Conservation (phyloP, 805 yeast species). For the Pichia occidentalis region DNA sequence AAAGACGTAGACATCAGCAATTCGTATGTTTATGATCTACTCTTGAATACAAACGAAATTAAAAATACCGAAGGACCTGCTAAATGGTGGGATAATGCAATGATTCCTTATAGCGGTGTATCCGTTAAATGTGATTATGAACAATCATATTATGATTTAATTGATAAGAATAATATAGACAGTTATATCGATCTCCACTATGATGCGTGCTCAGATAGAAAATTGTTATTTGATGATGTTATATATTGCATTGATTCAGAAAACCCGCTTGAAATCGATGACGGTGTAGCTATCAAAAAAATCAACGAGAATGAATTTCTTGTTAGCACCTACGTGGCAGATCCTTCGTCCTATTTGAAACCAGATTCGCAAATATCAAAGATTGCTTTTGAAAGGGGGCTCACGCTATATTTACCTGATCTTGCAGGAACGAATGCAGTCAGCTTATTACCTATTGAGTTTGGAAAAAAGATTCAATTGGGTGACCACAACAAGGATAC, state of each 20-base stretch:
- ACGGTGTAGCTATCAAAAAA: slow-evolving; percentile 64
- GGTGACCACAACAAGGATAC: slow-evolving; percentile 40
- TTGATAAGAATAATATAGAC: slow-evolving; percentile 18
- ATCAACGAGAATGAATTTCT: slow-evolving; percentile 29
- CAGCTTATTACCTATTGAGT: slow-evolving; percentile 59
- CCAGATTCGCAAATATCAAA: slow-evolving; percentile 35
- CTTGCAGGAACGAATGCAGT: slow-evolving; percentile 37
- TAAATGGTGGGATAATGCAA: slow-evolving; percentile 41
- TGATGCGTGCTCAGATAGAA: slow-evolving; percentile 17
- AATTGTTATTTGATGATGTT: slow-evolving; percentile 38
- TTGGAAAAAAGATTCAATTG: slow-evolving; percentile 38
- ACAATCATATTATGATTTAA: slow-evolving; percentile 34
- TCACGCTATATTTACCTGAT: slow-evolving; percentile 66
- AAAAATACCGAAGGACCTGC: slow-evolving; percentile 40
- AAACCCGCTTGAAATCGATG: slow-evolving; percentile 86
- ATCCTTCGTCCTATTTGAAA: slow-evolving; percentile 65
- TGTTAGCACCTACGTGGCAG: slow-evolving; percentile 74
- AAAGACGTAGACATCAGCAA: slow-evolving; percentile 41
- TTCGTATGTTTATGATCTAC: slow-evolving; percentile 46
- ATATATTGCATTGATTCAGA: slow-evolving; percentile 81
- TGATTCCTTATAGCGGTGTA: slow-evolving; percentile 38
- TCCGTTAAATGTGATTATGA: slow-evolving; percentile 39
- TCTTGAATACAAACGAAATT: slow-evolving; percentile 30
- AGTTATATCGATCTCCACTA: slow-evolving; percentile 15
- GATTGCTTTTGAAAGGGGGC: slow-evolving; percentile 53